Base-by-base conservation (phyloP, 2,329 filamentous ascomycete species). In the Rhexocercosporidium sp. region DNA sequence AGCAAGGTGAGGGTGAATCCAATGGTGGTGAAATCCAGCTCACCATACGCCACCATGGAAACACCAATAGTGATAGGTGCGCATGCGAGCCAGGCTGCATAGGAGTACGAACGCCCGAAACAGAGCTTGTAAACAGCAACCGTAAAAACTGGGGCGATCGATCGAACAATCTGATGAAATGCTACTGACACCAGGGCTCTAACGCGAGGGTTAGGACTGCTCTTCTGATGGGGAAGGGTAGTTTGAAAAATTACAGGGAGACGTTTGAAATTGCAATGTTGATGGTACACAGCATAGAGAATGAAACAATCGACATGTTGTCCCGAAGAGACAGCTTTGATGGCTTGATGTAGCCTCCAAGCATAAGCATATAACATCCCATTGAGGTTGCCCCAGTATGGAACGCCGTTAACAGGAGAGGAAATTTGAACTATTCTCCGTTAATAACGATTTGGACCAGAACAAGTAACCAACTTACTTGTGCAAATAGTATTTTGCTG, bases 251-350 rank as follows among this genome's bases (percentile, higher is more conserved):
- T 73, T 76, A 82, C 80, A 89, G 81, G n/a, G 86, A 88, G 27
- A 88, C 81, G 77, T 89, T 89, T n/a, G 85, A 88, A 54, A 88
- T 84, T 66, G 87, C 87, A 71, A 89, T 88, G 77, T 89, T 89
- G 75, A 86, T 81, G 18, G 87, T 89, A 77, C 88, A 89, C 8
- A 89, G 81, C 47, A 84, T 80, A 41, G 87, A 89, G 76, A 89
- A 89, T 56, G 84, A 81, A 37, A 87, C 77, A 47, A 88, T 81
- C n/a, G 83, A 81, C 49, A 86, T 75, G 75, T 87, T 83, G 74
- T 89, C 86, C 34, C 81, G 82, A 34, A 80, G 79, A 3, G 81
- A 82, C 46, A 89, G 79, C 65, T 81, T 81, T 12, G 85, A 84
- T 62, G 86, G 78, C 72, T 82, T 82, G 74, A 88, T 85, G 62